Evolutionary conservation across 257 asterid genomes (phyloP).

Genomic region (Fraxinus anomala): DNA sequence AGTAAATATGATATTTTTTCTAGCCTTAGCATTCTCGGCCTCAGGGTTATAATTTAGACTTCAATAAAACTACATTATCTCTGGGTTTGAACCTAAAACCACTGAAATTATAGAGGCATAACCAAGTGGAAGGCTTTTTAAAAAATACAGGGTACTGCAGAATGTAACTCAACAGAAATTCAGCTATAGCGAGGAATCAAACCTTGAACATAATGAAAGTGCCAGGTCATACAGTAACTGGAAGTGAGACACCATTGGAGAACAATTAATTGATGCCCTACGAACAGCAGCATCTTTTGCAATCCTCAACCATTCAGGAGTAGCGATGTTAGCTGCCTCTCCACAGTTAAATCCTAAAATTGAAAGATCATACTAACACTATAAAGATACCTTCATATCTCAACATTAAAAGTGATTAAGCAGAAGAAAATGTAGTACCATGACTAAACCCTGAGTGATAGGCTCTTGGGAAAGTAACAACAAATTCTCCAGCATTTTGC

Average conservation of each 20-base stretch:
- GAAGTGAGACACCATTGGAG: constrained; percentile 99
- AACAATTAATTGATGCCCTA: constrained; percentile 91
- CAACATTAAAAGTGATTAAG: constrained; percentile 13
- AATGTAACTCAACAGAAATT: constrained; percentile 17
- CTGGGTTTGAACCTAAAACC: constrained; percentile 17
- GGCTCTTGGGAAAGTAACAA: constrained; percentile 98
- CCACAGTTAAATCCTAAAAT: constrained; percentile 90
- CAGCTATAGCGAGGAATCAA: constrained; percentile 36
- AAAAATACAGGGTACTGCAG: background rate
- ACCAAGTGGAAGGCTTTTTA: background rate
- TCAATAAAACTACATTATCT: constrained; percentile 9
- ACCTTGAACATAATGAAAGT: constrained; percentile 89
- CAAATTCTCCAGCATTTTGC: constrained; percentile 98
- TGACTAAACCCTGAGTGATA: constrained; percentile 99
- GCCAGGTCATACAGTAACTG: constrained; percentile 93
- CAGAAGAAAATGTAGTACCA: constrained; percentile 52
- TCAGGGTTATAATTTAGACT: constrained; percentile 15
- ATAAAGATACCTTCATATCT: constrained; percentile 14
- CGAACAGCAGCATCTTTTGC: constrained; percentile 98
- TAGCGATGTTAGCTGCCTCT: constrained; percentile 97
- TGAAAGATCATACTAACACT: constrained; percentile 20
- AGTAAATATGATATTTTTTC: background rate
- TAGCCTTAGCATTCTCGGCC: constrained; percentile 8
- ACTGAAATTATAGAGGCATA: background rate
- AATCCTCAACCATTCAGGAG: constrained; percentile 96